phyloP scores from a whole-genome alignment of 1,284 basidiomycete genomes.

The Cerioporus squamosus region DNA sequence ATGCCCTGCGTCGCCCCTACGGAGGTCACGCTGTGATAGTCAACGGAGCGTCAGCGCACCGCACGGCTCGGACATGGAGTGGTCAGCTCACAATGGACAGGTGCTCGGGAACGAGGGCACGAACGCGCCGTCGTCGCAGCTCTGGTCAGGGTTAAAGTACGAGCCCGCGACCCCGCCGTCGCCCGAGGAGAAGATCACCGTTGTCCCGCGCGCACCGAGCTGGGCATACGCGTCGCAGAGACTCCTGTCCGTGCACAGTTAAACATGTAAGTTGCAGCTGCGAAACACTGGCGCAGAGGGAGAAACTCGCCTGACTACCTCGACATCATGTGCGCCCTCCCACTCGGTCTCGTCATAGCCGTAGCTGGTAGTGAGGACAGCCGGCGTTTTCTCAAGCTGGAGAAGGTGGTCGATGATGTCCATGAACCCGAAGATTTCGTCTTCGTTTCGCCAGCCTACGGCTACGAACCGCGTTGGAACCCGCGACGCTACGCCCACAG shows the following conservation, averaged over 20 bases:
- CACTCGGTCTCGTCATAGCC: background rate
- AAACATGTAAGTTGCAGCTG: too few relatives aligned
- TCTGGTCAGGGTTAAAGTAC: slow-evolving; percentile 39
- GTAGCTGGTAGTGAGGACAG: background rate
- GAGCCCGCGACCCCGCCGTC: slow-evolving; percentile 63
- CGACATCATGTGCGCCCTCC: too few relatives aligned
- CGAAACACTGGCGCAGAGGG: too few relatives aligned
- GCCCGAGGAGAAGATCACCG: slow-evolving; percentile 67
- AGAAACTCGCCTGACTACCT: too few relatives aligned
- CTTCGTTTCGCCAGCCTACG: background rate
- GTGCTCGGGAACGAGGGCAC: slow-evolving; percentile 69
- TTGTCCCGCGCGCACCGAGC: slow-evolving; percentile 61
- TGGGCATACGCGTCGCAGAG: slow-evolving; percentile 63
- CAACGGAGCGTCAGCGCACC: too few relatives aligned
- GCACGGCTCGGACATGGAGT: slow-evolving; percentile 12
- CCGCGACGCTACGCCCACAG: slow-evolving; percentile 61
- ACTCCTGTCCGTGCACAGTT: slow-evolving; percentile 1
- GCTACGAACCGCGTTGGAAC: background rate
- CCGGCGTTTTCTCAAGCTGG: background rate
- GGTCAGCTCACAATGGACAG: slow-evolving; percentile 51
- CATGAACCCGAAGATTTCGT: background rate
- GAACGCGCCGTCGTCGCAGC: slow-evolving; percentile 52
- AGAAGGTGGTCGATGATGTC: background rate
- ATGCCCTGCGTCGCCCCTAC: slow-evolving; percentile 55
- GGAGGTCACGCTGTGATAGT: slow-evolving; percentile 56